A percentile compares a stretch with the other conserved stretches of the same genome.
Conservation (phyloP, 192 early-diverging fungal species). For the Physocladia obscura region DNA sequence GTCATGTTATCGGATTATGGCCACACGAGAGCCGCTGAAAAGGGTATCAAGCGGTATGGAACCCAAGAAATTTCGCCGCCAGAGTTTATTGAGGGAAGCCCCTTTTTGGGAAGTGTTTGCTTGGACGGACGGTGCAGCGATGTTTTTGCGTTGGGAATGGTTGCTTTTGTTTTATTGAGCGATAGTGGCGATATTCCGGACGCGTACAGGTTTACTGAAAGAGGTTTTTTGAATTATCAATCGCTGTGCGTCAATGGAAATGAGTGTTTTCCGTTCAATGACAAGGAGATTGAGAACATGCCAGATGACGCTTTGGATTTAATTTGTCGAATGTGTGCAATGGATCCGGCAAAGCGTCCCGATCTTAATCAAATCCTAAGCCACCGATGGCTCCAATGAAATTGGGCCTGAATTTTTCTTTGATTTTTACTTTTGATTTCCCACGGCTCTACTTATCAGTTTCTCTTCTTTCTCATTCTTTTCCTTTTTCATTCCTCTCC, state of each 20-base stretch:
- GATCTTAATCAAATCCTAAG: background rate
- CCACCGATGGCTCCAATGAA: conserved; percentile 14
- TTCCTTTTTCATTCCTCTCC: no score
- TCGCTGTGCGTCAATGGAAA: background rate
- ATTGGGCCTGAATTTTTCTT: no score
- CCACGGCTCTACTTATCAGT: no score
- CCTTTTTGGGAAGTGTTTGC: background rate
- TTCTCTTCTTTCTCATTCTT: no score
- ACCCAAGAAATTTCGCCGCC: conserved; percentile 25
- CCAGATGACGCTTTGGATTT: background rate
- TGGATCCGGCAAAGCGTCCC: background rate
- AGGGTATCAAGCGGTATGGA: background rate
- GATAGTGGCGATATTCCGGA: conserved; percentile 8
- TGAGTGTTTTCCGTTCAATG: background rate
- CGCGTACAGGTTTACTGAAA: background rate
- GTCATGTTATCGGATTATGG: conserved; percentile 23
- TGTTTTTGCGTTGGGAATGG: conserved; percentile 30
- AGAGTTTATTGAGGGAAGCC: conserved; percentile 8
- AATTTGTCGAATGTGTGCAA: conserved; percentile 8
- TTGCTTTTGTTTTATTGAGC: conserved; percentile 11
- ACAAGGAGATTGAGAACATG: background rate
- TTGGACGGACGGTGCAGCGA: conserved; percentile 14
- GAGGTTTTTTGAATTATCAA: background rate
- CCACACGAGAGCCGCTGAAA: background rate
- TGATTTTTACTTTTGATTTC: no score